Evolutionary conservation across 495 filamentous ascomycete species (phyloP), one percentile per base, ranked within the genome.

Genomic region (Pseudoneurospora amorphoporcata): DNA sequence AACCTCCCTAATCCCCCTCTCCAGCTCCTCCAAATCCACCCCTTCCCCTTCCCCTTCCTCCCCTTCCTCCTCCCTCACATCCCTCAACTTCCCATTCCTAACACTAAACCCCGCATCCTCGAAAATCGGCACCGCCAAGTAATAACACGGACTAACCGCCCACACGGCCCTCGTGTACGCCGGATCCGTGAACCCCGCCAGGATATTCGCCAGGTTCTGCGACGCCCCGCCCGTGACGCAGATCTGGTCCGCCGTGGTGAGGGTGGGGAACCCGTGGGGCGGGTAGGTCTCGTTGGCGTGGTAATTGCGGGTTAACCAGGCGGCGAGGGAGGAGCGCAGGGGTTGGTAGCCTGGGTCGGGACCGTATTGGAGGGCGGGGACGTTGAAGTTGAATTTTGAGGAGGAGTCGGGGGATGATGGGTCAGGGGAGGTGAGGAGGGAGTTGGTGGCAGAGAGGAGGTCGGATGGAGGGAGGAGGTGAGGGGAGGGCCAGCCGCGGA

Each of bases 201-300:
- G 82, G 3, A 94, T 80, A 73, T 86, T 89, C 2, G 90, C 91
- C 8, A 97, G 81, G 76, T 88, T 92, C 80, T 95, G 92, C 69
- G 86, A 89, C 3, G 94, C 94, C 0, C 87, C 94, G 40, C 92
- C 90, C 0, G 94, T 92, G 77, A 98, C 90, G 79, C 89, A 91
- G 65, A 97, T 91, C 61, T 92, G 85, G 5, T 88, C 84, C 2
- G 84, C 45, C 1, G 78, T 72, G n/a, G 88, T 79, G 0, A 78
- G 2, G 0, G 53, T 65, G 0, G 53, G 53, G 2, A 65, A 65
- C 1, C 53, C 53, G 0, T 65, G 53, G 0, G 53, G 29, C 29
- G 53, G 53, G 14, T 65, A 65, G 7, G 53, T 65, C 6, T 35
- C 71, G 0, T 75, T 68, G 32, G 39, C 45, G 69, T 35, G 29